Conservation (phyloP, 1,139 yeast species). For the Taiozyma onychis region DNA sequence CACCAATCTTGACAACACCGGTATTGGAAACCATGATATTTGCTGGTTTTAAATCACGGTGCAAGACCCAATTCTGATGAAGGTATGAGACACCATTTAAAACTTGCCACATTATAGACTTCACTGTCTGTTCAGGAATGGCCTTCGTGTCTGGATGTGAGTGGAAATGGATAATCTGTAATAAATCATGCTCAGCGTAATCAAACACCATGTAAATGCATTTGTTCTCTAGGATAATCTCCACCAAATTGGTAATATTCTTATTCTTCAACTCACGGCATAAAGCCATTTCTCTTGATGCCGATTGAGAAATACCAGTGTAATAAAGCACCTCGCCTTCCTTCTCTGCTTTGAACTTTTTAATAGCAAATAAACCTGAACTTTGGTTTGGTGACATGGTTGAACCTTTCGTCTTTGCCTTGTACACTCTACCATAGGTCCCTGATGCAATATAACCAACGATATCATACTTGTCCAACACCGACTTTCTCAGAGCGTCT, state of each 20-base stretch:
- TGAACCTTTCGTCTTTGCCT: slow-evolving; percentile 51
- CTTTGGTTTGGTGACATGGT: slow-evolving; percentile 6
- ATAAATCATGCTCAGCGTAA: slow-evolving; percentile 89
- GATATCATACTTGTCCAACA: slow-evolving; percentile 76
- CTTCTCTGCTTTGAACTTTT: slow-evolving; percentile 90
- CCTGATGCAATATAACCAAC: slow-evolving; percentile 98
- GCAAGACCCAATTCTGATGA: slow-evolving; percentile 95
- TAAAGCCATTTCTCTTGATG: slow-evolving; percentile 92
- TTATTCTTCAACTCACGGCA: slow-evolving; percentile 82
- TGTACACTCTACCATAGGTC: slow-evolving; percentile 94
- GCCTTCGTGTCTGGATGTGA: slow-evolving; percentile 81
- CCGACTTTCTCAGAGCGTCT: slow-evolving; percentile 64
- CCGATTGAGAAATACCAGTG: slow-evolving; percentile 95
- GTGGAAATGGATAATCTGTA: slow-evolving; percentile 91
- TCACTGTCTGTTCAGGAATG: slow-evolving; percentile 71
- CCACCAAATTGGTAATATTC: slow-evolving; percentile 74
- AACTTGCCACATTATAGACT: slow-evolving; percentile 88
- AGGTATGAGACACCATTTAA: slow-evolving; percentile 85
- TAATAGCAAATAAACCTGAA: slow-evolving; percentile 59
- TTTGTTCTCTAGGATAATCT: slow-evolving; percentile 84
- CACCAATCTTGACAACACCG: slow-evolving; percentile 94
- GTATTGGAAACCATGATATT: slow-evolving; percentile 90
- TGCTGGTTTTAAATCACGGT: slow-evolving; percentile 95
- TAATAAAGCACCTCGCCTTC: slow-evolving; percentile 88
- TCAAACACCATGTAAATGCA: slow-evolving; percentile 93